phyloP scores from a whole-genome alignment of 805 yeast species.

The Saturnispora kantuleensis region DNA sequence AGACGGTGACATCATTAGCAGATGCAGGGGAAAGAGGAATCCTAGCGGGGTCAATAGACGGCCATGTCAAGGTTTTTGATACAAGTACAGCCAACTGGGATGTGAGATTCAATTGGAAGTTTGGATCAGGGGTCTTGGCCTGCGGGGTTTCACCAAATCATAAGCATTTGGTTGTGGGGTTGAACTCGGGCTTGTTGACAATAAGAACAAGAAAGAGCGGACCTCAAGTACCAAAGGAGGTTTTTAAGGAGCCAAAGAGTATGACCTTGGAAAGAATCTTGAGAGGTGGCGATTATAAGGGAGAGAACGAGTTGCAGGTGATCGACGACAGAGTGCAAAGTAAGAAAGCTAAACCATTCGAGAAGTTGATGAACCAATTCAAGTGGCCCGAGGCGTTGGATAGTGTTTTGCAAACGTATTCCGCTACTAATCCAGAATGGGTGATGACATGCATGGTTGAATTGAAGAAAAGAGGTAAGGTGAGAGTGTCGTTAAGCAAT shows the following conservation, averaged over 20 bases:
- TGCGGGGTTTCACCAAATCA: constrained; percentile 84
- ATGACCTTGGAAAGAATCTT: constrained; percentile 71
- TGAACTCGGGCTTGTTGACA: constrained; percentile 80
- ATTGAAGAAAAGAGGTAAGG: constrained; percentile 80
- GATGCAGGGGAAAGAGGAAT: constrained; percentile 69
- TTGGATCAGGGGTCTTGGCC: constrained; percentile 83
- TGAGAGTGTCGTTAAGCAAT: constrained; percentile 66
- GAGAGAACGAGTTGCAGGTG: constrained; percentile 74
- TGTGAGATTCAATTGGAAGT: constrained; percentile 95
- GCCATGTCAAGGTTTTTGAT: constrained; percentile 93
- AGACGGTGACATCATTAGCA: constrained; percentile 81
- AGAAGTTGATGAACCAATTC: constrained; percentile 75
- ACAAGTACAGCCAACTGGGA: constrained; percentile 63
- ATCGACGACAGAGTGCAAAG: constrained; percentile 45
- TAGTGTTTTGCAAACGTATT: constrained; percentile 54
- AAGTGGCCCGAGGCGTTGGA: constrained; percentile 92
- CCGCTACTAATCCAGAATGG: constrained; percentile 67
- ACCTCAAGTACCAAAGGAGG: constrained; percentile 33
- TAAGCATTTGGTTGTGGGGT: constrained; percentile 86
- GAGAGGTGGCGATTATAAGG: constrained; percentile 84
- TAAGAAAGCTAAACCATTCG: constrained; percentile 72
- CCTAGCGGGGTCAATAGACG: constrained; percentile 91
- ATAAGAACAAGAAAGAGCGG: constrained; percentile 76
- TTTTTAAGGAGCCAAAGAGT: constrained; percentile 34
- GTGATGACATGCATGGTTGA: constrained; percentile 80